A percentile compares a stretch with the other conserved stretches of the same genome.
Conservation (phyloP, 2,329 filamentous ascomycete species). For the Colletotrichum sp. region DNA sequence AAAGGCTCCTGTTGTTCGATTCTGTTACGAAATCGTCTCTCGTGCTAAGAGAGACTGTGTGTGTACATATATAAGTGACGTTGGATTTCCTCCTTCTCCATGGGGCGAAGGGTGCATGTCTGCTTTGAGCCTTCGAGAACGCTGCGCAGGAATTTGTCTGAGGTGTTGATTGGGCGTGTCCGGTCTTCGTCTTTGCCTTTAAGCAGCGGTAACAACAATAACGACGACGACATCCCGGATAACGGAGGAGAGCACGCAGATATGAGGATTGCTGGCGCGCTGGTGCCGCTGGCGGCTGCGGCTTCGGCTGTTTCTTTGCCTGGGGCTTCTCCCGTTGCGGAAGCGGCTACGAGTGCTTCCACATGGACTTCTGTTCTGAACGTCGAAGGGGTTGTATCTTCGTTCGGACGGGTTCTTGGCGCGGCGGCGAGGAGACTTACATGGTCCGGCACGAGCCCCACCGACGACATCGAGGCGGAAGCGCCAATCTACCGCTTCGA, state of each 20-base stretch:
- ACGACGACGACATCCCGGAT: not conserved
- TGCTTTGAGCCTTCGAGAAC: not conserved
- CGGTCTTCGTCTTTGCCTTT: not conserved
- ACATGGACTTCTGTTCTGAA: not conserved
- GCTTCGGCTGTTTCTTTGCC: not conserved
- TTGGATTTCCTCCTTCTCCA: not conserved
- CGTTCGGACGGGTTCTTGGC: not conserved
- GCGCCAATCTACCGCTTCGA: not conserved
- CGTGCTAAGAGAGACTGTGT: not conserved
- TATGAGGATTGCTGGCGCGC: not conserved
- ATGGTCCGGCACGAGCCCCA: not conserved
- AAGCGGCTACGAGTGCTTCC: not conserved
- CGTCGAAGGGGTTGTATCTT: not conserved
- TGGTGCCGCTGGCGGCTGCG: not conserved
- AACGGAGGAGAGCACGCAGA: not conserved
- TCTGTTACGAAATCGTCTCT: not conserved
- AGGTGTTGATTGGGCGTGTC: not conserved
- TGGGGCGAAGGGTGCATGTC: not conserved
- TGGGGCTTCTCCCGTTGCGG: not conserved
- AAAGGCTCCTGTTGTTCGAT: not conserved
- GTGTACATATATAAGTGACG: not conserved
- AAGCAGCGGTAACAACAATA: not conserved
- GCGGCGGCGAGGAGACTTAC: not conserved
- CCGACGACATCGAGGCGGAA: not conserved
- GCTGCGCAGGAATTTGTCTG: not conserved